Evolutionary conservation across 1,139 yeast species (phyloP).

Genomic region (Yamadazyma diospyri): DNA sequence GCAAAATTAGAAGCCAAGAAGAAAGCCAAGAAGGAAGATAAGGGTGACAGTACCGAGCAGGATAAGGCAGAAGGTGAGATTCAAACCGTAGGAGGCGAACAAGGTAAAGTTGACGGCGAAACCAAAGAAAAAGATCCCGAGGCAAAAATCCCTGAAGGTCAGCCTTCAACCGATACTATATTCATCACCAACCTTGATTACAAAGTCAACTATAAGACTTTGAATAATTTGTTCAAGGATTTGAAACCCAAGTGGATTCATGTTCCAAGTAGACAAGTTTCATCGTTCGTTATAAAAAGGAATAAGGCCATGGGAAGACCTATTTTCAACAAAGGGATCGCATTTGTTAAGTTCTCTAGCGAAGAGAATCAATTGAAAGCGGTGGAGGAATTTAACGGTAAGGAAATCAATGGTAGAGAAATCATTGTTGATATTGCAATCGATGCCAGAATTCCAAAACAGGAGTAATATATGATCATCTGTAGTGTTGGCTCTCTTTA

Average conservation of each 20-base stretch:
- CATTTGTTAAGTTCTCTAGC: constrained; percentile 52
- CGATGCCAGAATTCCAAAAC: constrained; percentile 35
- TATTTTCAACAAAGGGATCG: constrained; percentile 59
- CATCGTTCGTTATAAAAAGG: constrained; percentile 35
- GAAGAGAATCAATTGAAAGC: constrained; percentile 49
- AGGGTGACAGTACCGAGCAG: constrained; percentile 5
- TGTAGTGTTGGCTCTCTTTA: too few species aligned
- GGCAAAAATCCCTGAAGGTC: constrained; percentile 46
- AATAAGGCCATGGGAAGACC: constrained; percentile 36
- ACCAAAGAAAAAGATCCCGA: constrained; percentile 19
- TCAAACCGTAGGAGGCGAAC: not conserved
- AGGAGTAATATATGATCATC: not conserved
- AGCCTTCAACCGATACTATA: constrained; percentile 51
- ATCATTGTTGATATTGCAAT: constrained; percentile 57
- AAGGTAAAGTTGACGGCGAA: constrained; percentile 40
- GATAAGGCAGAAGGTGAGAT: not conserved
- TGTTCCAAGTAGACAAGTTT: constrained; percentile 50
- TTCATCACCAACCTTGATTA: constrained; percentile 59
- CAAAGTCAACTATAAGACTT: constrained; percentile 40
- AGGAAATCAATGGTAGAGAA: constrained; percentile 49
- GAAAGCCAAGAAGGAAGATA: constrained; percentile 31
- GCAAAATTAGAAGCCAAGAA: constrained; percentile 17
- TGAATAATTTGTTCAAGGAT: constrained; percentile 43
- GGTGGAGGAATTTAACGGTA: constrained; percentile 50
- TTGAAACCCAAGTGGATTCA: constrained; percentile 54